Evolutionary conservation across 2,329 filamentous ascomycete genomes (phyloP), one percentile per base, ranked within the genome.

Genomic region (Colletotrichum chlorophyti): DNA sequence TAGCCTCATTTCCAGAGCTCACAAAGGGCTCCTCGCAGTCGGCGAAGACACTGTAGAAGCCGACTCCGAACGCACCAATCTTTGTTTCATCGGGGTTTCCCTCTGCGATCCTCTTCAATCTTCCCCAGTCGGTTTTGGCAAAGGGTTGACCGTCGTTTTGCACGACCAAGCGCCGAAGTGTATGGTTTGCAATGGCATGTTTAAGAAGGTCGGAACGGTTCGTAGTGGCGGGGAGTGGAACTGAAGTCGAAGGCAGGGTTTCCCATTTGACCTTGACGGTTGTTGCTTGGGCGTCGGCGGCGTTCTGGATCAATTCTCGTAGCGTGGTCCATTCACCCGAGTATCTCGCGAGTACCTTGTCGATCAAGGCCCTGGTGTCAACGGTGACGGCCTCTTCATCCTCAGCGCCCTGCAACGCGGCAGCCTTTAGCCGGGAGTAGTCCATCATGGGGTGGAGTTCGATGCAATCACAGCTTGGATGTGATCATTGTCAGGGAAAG

Each of bases 41-140:
- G 61, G 95, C 91, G 72, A 99, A 99, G 34, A 98, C 94, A 72
- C 91, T 96, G 81, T 99, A 99, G 77, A 99, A 99, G 3, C 95
- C 95, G 27, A 99, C 95, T 65, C 95, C 95, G 72, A 99, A 99
- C 4, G 95, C 96, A 52, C 95, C 95, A 67, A 99, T 99, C 79
- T 99, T 99, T 42, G 93, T 98, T 76, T 99, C 95, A 72, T 99
- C 95, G 0, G 95, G 95, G 69, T 99, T 99, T 42, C 95, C 96
- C 73, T 99, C 95, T n/a, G 95, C 96, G 63, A 99, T 99, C 61
- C 94, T 88, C 80, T 98, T 98, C 64, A 99, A 73, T 51, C 95
- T 85, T 41, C 88, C 87, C 95, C 95, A 99, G 74, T 99, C 95
- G 15, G 93, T 96, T 66, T 90, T 85, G 48, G 87, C 90, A 69